phyloP scores from a whole-genome alignment of 2,329 filamentous ascomycete genomes.

The Phoma sp. region DNA sequence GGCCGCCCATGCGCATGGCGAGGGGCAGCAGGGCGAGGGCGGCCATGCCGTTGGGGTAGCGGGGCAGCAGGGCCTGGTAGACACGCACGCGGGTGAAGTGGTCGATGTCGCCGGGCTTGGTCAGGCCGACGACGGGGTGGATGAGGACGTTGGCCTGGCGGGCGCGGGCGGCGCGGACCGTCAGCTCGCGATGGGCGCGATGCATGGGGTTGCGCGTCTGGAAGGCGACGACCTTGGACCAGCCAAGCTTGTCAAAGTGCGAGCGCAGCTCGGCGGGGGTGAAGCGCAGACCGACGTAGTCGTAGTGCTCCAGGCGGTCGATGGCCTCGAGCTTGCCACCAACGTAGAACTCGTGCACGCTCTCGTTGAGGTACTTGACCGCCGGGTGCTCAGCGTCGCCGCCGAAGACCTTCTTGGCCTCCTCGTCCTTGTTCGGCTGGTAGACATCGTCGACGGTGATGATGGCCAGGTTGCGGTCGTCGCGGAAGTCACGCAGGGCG shows the following conservation, averaged over 20 bases:
- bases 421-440: slow-evolving; percentile 91
- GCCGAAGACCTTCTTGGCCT: slow-evolving; percentile 94
- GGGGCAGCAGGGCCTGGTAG: slow-evolving; percentile 93
- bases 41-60: slow-evolving; percentile 99
- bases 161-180: slow-evolving; percentile 91
- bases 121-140: slow-evolving; percentile 96
- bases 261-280: slow-evolving; percentile 89
- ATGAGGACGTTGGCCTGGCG: slow-evolving; percentile 99
- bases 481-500: slow-evolving; percentile 91
- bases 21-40: slow-evolving; percentile 92
- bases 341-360: slow-evolving; percentile 85
- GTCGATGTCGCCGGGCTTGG: slow-evolving; percentile 99
- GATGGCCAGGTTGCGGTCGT: slow-evolving; percentile 95
- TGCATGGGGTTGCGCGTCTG: slow-evolving; percentile 99
- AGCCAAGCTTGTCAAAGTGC: slow-evolving; percentile 99
- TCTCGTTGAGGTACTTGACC: slow-evolving; percentile 84
- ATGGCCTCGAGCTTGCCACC: slow-evolving; percentile 96
- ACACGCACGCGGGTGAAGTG: slow-evolving; percentile 99
- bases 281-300: slow-evolving; percentile 96
- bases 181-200: slow-evolving; percentile 96
- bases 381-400: slow-evolving; percentile 91
- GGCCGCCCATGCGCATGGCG: slow-evolving; percentile 99
- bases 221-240: slow-evolving; percentile 97
- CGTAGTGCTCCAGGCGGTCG: slow-evolving; percentile 96
- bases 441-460: slow-evolving; percentile 96